A percentile compares a stretch with the other conserved stretches of the same genome.
phyloP scores from a whole-genome alignment of 1,139 yeast species.

The Geotrichum siamense region DNA sequence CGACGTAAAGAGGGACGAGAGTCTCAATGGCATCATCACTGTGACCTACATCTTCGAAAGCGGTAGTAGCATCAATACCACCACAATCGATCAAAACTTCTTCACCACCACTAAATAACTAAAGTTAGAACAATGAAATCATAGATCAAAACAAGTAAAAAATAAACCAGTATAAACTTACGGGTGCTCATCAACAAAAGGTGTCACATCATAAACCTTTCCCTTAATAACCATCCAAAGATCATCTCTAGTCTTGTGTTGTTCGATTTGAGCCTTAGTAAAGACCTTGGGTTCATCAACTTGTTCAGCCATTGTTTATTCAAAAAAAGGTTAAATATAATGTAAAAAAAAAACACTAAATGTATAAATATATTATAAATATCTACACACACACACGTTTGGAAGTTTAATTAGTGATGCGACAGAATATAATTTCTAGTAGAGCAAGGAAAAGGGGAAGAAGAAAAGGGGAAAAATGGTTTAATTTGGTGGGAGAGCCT shows the following conservation, averaged over 20 bases:
- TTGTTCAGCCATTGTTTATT: slow-evolving; percentile 1
- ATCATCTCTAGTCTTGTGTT: slow-evolving; percentile 72
- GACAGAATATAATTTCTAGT: too few species aligned
- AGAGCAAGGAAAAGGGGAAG: too few species aligned
- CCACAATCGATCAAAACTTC: slow-evolving; percentile 89
- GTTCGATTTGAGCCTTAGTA: slow-evolving; percentile 64
- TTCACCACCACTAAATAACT: slow-evolving; percentile 67
- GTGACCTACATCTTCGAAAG: slow-evolving; percentile 95
- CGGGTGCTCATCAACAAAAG: slow-evolving; percentile 91
- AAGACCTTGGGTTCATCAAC: slow-evolving; percentile 33
- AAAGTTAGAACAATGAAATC: not conserved
- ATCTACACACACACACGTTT: too few species aligned
- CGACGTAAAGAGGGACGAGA: slow-evolving; percentile 60
- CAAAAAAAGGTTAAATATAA: too few species aligned
- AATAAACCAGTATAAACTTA: slow-evolving; percentile 25
- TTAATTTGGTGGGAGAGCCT: too few species aligned
- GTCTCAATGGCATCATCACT: slow-evolving; percentile 90
- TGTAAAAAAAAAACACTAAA: too few species aligned
- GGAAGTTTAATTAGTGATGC: too few species aligned
- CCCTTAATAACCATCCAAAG: slow-evolving; percentile 89
- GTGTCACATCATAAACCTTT: slow-evolving; percentile 78
- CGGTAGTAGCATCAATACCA: slow-evolving; percentile 89
- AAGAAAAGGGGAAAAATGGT: too few species aligned
- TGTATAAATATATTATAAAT: too few species aligned
- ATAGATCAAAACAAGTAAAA: not conserved